A percentile compares a stretch with the other conserved stretches of the same genome.
Evolutionary conservation across 257 asterid species (phyloP).

Genomic region (Nemophila menziesii): DNA sequence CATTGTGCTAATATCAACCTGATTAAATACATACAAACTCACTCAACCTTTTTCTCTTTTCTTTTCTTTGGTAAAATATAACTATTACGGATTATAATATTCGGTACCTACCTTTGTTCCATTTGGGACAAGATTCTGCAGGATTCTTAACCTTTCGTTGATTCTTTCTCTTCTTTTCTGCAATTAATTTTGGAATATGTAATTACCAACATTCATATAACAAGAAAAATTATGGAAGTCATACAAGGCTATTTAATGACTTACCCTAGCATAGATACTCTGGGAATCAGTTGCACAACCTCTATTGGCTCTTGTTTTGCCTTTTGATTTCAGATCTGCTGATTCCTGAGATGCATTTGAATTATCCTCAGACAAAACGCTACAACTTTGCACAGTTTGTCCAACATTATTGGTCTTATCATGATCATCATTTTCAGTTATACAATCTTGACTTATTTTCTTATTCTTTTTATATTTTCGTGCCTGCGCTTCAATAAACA

Average conservation of each 20-base stretch:
- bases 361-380: constrained; percentile 42
- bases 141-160: constrained; percentile 69
- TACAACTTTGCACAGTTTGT: constrained; percentile 26
- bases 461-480: constrained; percentile 30
- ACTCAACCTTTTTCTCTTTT: background rate
- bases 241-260: too few species aligned
- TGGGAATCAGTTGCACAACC: constrained; percentile 94
- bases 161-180: constrained; percentile 85
- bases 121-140: constrained; percentile 84
- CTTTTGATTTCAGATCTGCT: constrained; percentile 27
- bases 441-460: constrained; percentile 11
- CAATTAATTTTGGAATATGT: constrained; percentile 9
- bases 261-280: constrained; percentile 91
- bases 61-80: background rate
- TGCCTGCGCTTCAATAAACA: constrained; percentile 20
- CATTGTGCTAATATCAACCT: constrained; percentile 96
- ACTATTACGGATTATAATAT: background rate
- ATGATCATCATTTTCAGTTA: constrained; percentile 8
- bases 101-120: constrained; percentile 57
- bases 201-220: background rate
- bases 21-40: too few species aligned
- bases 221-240: background rate
- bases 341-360: constrained; percentile 38
- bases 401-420: constrained; percentile 3
- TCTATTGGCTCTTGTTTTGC: constrained; percentile 48